Percentiles rank a stretch among this genome's conserved stretches.
These are phyloP conservation scores for Candida vaughaniae DNA, from an alignment of 805 yeast genomes.

Conservation along the genomic window DNA sequence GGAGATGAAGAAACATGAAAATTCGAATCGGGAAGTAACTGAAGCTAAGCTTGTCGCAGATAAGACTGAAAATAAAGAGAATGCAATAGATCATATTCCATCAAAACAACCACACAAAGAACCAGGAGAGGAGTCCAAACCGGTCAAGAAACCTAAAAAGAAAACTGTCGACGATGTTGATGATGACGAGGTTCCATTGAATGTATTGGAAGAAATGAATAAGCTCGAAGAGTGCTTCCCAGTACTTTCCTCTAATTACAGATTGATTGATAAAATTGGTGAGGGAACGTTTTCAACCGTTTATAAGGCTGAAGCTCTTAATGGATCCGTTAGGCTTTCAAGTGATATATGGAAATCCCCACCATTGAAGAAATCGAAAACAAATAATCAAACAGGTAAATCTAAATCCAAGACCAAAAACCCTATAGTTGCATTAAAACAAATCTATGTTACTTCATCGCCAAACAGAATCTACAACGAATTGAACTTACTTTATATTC, in stretches of 20 bases:
- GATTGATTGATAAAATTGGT: conserved; percentile 58
- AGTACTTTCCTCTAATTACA: conserved; percentile 46
- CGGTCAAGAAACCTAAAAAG: not conserved
- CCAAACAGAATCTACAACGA: conserved; percentile 91
- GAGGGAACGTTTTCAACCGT: conserved; percentile 68
- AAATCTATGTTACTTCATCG: conserved; percentile 93
- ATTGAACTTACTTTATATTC: conserved; percentile 66
- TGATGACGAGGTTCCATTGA: conserved; percentile 51
- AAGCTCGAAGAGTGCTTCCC: conserved; percentile 55
- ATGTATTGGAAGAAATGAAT: conserved; percentile 57
- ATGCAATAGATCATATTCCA: not conserved
- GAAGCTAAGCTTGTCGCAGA: conserved; percentile 1
- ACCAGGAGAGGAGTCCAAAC: not conserved
- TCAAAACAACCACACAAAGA: not conserved
- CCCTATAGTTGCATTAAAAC: conserved; percentile 79
- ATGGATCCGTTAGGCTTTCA: conserved; percentile 35
- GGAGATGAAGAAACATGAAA: conserved; percentile 4
- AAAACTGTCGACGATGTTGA: conserved; percentile 17
- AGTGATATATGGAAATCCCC: conserved; percentile 47
- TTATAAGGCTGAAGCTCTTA: conserved; percentile 57
- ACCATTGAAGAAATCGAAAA: conserved; percentile 29
- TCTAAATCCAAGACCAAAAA: conserved; percentile 26
- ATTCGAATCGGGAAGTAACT: not conserved
- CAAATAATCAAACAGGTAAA: conserved; percentile 14
- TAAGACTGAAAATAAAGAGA: not conserved